Evolutionary conservation across 2,329 filamentous ascomycete genomes (phyloP).

Genomic region (Alternaria incomplexa): DNA sequence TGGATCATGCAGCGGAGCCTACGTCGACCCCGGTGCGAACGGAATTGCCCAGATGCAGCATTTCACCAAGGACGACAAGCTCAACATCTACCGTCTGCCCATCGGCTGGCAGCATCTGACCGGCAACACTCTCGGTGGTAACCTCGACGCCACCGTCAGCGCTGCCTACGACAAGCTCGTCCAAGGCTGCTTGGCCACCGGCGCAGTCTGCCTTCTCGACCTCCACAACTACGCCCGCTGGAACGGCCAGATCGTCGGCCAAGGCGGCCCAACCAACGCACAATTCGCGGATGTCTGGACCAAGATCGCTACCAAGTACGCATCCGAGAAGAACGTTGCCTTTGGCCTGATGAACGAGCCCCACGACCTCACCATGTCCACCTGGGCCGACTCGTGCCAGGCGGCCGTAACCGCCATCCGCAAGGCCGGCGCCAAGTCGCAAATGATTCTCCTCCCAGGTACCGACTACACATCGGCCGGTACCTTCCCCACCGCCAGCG

Average conservation of each 20-base stretch:
- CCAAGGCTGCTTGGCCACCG: slow-evolving; percentile 62
- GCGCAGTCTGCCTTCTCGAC: slow-evolving; percentile 66
- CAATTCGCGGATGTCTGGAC: slow-evolving; percentile 66
- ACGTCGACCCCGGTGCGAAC: slow-evolving; percentile 31
- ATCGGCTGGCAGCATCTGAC: slow-evolving; percentile 67
- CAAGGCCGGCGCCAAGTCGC: slow-evolving; percentile 64
- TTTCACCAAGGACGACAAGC: slow-evolving; percentile 59
- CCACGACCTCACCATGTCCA: slow-evolving; percentile 61
- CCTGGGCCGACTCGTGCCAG: slow-evolving; percentile 68
- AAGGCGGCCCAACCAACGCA: slow-evolving; percentile 67
- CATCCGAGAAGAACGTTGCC: slow-evolving; percentile 58
- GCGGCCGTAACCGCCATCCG: slow-evolving; percentile 70
- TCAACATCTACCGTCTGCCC: slow-evolving; percentile 65
- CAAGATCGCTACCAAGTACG: slow-evolving; percentile 63
- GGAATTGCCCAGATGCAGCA: slow-evolving; percentile 62
- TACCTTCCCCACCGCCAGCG: slow-evolving; percentile 32
- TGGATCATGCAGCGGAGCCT: slow-evolving; percentile 30
- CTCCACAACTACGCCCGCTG: slow-evolving; percentile 59
- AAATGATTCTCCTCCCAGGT: slow-evolving; percentile 70
- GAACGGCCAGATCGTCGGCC: slow-evolving; percentile 68
- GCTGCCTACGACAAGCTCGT: slow-evolving; percentile 63
- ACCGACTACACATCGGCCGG: slow-evolving; percentile 59
- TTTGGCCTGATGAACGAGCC: slow-evolving; percentile 75
- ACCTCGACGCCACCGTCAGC: slow-evolving; percentile 57
- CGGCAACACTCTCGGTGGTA: slow-evolving; percentile 58